These are phyloP conservation scores for Fraxinus anomala DNA, from an alignment of 257 asterid genomes.

Conservation along the genomic window DNA sequence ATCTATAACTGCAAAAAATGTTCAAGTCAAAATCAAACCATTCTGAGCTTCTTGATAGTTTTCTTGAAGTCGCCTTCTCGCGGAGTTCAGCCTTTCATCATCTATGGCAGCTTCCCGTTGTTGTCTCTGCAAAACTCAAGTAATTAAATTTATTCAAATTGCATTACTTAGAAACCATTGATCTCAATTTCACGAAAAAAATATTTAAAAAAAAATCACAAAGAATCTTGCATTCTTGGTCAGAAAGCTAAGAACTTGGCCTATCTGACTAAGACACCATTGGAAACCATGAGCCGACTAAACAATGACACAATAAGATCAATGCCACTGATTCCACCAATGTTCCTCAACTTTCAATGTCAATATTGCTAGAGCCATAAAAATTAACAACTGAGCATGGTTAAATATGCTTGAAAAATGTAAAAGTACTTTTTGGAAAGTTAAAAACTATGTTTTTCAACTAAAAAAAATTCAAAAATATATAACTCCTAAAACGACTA, in stretches of 20 bases:
- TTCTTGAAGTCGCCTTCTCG: conserved; percentile 91
- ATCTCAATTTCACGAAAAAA: neutral
- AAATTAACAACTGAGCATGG: neutral
- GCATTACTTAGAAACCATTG: neutral
- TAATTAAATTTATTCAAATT: conserved; percentile 10
- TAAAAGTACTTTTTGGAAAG: neutral
- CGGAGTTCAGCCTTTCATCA: conserved; percentile 75
- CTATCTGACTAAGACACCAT: neutral
- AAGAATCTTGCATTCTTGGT: neutral
- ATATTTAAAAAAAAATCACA: neutral
- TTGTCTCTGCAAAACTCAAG: conserved; percentile 63
- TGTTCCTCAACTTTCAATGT: neutral
- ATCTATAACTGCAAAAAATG: conserved; percentile 20
- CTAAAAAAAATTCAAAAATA: neutral
- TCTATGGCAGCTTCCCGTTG: conserved; percentile 61
- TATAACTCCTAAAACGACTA: neutral
- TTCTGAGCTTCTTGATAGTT: conserved; percentile 96
- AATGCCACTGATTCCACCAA: neutral
- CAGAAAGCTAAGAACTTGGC: neutral
- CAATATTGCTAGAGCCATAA: neutral
- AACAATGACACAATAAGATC: neutral
- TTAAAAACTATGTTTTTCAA: neutral
- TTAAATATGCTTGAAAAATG: neutral
- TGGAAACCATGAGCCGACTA: neutral
- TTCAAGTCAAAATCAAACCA: conserved; percentile 58